Percentiles rank a stretch among this genome's conserved stretches.
phyloP scores from a whole-genome alignment of 495 filamentous ascomycete genomes.

The Tuber calosporum region DNA sequence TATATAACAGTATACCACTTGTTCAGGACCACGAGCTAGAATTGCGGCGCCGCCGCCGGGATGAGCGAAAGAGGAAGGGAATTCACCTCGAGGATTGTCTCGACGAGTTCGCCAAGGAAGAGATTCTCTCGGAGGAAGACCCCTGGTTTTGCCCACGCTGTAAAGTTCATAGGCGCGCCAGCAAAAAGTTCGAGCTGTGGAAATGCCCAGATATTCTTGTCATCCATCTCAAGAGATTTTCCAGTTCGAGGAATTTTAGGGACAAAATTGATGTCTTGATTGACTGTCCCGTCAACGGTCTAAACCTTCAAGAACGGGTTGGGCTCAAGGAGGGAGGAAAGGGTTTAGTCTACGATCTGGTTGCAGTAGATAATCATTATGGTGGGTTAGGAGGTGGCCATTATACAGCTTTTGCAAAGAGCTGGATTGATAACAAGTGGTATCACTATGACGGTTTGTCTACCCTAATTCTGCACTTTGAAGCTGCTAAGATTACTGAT shows the following conservation, averaged over 20 bases:
- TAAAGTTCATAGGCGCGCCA: constrained; percentile 83
- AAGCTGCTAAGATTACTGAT: constrained; percentile 30
- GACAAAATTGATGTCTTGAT: constrained; percentile 90
- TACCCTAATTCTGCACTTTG: constrained; percentile 10
- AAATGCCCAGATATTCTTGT: constrained; percentile 90
- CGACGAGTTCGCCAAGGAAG: constrained; percentile 84
- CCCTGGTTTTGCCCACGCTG: constrained; percentile 95
- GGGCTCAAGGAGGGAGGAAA: constrained; percentile 70
- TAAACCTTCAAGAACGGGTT: constrained; percentile 75
- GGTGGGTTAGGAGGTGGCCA: constrained; percentile 88
- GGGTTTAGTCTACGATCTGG: constrained; percentile 76
- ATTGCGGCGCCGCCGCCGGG: constrained; percentile 53
- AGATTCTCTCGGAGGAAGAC: constrained; percentile 86
- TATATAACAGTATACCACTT: constrained; percentile 48
- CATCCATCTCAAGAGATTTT: constrained; percentile 92
- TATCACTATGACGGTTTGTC: constrained; percentile 88
- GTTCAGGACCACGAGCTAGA: constrained; percentile 62
- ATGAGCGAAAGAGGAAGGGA: constrained; percentile 60
- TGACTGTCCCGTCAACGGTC: constrained; percentile 79
- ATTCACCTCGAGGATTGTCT: constrained; percentile 85
- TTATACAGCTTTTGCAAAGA: constrained; percentile 89
- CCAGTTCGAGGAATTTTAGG: constrained; percentile 62
- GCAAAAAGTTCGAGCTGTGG: constrained; percentile 96
- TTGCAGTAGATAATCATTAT: constrained; percentile 91
- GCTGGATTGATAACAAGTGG: constrained; percentile 79